Evolutionary conservation across 2,329 filamentous ascomycete genomes (phyloP), one percentile per base, ranked within the genome.

Genomic region (Colletotrichum limetticola): DNA sequence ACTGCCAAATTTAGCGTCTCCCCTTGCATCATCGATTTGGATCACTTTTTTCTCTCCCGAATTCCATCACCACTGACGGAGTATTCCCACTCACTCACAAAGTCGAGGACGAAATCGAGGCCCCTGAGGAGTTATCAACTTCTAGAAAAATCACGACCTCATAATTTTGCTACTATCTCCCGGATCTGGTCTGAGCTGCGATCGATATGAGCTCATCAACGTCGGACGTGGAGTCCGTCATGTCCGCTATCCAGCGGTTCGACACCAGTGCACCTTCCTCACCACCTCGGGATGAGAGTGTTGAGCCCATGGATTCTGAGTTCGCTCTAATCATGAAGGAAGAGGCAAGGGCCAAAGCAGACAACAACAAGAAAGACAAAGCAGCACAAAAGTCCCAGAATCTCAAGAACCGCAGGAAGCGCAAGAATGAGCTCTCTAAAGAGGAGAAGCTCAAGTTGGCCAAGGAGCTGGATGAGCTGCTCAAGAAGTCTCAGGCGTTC

Each of bases 401-500:
- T 16, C 52, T 52, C 6, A 65, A 65, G 52, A 55, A 56, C n/a
- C 32, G 71, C 2, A 82, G 85, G 49, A 88, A 85, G 77, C 86
- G 85, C 77, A 89, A 86, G 76, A 84, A 85, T 0, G 81, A 89
- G 59, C 56, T 70, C 55, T 87, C 86, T 1, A 87, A 88, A 68
- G 81, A 83, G 1, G 89, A 92, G 74, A 83, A 88, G 1, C 88
- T 91, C 58, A 84, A 83, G 0, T 91, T 92, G 76, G 90, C 89
- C 0, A 85, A 84, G 56, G 88, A 92, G 69, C 82, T 92, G 0
- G 89, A 92, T 30, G 86, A 89, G 61, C 81, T 92, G 2, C 82
- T 92, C 0, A 84, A 83, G 55, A 90, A 92, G 77, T 91, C 88
- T 60, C 89, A 87, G 0, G 86, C 89, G 0, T 92, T 92, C 69